Conservation (phyloP, 2,329 filamentous ascomycete species). For the Aureobasidium sp. region DNA sequence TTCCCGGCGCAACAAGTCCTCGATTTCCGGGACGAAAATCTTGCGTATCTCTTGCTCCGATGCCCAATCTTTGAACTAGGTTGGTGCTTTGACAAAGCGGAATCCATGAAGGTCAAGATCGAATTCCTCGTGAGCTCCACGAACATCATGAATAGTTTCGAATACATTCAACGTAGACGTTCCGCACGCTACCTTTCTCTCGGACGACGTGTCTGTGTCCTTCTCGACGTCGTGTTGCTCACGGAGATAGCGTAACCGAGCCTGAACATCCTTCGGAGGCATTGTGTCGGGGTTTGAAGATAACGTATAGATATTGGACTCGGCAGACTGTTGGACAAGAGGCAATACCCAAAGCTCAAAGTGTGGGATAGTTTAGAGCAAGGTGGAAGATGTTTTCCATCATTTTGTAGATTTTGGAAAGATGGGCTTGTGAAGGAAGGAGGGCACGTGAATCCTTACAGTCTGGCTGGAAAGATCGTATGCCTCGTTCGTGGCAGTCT, state of each 20-base stretch:
- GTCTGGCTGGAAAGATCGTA: background rate
- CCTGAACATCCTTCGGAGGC: constrained; percentile 15
- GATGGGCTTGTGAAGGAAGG: no score
- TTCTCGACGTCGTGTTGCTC: background rate
- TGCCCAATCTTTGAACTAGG: constrained; percentile 16
- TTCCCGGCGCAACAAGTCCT: constrained; percentile 17
- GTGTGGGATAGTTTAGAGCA: background rate
- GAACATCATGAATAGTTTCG: constrained; percentile 19
- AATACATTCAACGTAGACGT: constrained; percentile 11
- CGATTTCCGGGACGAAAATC: constrained; percentile 18
- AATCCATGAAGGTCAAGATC: constrained; percentile 20
- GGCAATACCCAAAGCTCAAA: no score
- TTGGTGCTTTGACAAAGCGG: constrained; percentile 18
- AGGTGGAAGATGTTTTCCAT: background rate
- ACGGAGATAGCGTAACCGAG: constrained; percentile 20
- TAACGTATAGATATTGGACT: background rate
- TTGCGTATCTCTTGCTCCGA: constrained; percentile 16
- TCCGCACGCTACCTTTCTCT: background rate
- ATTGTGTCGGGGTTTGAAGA: background rate
- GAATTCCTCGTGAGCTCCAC: constrained; percentile 16
- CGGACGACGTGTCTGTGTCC: background rate
- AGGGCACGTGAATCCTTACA: background rate
- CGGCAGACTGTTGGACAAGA: background rate
- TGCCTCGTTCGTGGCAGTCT: background rate
- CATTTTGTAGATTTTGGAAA: no score